Base-by-base conservation (phyloP, 2,329 filamentous ascomycete species). In the Didymella segeticola region DNA sequence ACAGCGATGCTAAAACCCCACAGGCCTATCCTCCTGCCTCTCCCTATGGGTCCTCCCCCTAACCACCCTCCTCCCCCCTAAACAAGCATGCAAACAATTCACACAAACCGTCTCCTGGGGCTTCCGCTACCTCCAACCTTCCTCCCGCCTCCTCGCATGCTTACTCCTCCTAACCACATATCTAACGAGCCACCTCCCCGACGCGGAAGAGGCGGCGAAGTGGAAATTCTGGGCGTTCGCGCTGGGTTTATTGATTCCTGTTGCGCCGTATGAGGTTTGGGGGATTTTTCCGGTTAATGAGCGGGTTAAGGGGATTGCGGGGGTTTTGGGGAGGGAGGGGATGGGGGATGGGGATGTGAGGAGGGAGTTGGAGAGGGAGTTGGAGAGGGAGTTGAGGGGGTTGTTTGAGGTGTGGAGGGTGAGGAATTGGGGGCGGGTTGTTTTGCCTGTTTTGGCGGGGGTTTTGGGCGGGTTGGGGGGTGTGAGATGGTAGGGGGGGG, bases 21-120 rank as follows among this genome's bases (percentile, higher is more conserved):
- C 29, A 57, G 45, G 54, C 12, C 49, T 57, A 9, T 53, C 55
- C 6, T 57, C 55, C 15, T 50, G 45, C 30, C 49, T 53, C 22
- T 53, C 55, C 5, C 45, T 57, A 14, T 57, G 55, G 42, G 31
- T 57, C 1, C 12, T 53, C 4, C 55, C 55, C 3, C 31, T 57
- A 12, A 47, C 49, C 1, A 14, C 26, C 3, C 45, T 30, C 17
- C 50, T 51, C 25, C 49, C 54, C 4, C 39, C 43, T 1, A 12
- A 26, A 2, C 48, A 29, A 5, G 34, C 41, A 9, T 25, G 20
- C 25, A 11, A 22, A 1, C 55, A 57, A 34, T 57, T 57, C 41
- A 50, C 27, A 5, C 45, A 43, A 11, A 53, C 49, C 9, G 42
- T 53, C 4, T 47, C 46, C 4, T 53, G 55, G 55, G 55, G 55